A percentile compares a stretch with the other conserved stretches of the same genome.
phyloP scores from a whole-genome alignment of 768 basidiomycete genomes.

The Crucibulum laeve region DNA sequence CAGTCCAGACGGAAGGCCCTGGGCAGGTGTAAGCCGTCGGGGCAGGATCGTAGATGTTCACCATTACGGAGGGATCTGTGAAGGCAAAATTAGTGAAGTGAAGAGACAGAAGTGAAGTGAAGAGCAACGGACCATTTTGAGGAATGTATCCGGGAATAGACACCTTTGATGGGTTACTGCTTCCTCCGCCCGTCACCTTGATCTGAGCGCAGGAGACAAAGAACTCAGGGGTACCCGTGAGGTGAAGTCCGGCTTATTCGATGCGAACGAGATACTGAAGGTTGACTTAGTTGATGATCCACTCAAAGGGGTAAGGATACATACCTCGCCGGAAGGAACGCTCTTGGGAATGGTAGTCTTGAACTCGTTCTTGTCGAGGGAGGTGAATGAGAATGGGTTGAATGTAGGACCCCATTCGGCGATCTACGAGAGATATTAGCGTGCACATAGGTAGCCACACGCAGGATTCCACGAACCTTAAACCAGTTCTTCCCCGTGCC shows the following conservation, averaged over 20 bases:
- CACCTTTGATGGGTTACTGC: slow-evolving; percentile 39
- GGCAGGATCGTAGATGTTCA: too few species aligned
- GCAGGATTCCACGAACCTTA: slow-evolving; percentile 30
- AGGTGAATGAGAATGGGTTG: slow-evolving; percentile 32
- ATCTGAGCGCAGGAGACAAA: slow-evolving; percentile 49
- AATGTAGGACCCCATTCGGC: slow-evolving; percentile 36
- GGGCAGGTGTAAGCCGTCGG: too few species aligned
- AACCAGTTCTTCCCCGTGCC: slow-evolving; percentile 50
- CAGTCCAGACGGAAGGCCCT: too few species aligned
- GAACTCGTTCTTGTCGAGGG: slow-evolving; percentile 25
- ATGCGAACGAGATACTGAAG: slow-evolving; percentile 39
- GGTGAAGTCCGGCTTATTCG: slow-evolving; percentile 44
- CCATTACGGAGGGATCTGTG: too few species aligned
- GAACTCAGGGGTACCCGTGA: slow-evolving; percentile 39
- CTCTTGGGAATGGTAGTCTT: slow-evolving; percentile 34
- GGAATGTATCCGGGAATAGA: slow-evolving; percentile 46
- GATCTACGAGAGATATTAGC: slow-evolving; percentile 17
- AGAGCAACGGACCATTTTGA: slow-evolving; percentile 26
- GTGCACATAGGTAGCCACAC: slow-evolving; percentile 4
- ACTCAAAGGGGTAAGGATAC: slow-evolving; percentile 1
- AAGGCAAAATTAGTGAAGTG: too few species aligned
- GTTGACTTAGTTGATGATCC: neutral
- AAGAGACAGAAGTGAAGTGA: too few species aligned
- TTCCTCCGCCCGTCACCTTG: slow-evolving; percentile 36
- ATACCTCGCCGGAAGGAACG: slow-evolving; percentile 37